Evolutionary conservation across 768 basidiomycete species (phyloP), one percentile per base, ranked within the genome.

Genomic region (Chalciporus chontae): DNA sequence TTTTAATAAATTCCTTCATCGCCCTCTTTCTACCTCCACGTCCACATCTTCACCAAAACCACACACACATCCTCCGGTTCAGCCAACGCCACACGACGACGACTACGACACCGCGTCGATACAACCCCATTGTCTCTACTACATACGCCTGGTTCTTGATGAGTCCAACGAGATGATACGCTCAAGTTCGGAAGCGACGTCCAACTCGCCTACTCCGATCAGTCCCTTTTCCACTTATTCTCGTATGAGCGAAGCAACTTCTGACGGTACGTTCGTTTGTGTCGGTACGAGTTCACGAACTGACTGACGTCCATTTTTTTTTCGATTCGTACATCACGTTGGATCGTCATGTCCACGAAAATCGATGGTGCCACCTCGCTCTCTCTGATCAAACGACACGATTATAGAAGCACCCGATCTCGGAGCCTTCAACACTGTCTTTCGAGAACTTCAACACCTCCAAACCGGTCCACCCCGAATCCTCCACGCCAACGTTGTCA

Each of bases 321-420:
- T 18, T 21, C 21, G 4, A 40, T 45, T 17, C 19, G 6, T 3
- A 36, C 34, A 4, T 34, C 13, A 11, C 15, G 13, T 32, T 36
- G 49, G 59, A 51, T 31, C 19, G 17, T 52, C 46, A 61, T 57
- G 42, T 57, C 52, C 50, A 51, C 36, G 2, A 21, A 37, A 43
- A 19, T 24, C 43, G 32, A 41, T n/a, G n/a, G n/a, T n/a, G n/a
- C n/a, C n/a, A n/a, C n/a, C n/a, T n/a, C n/a, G n/a, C n/a, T n/a
- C n/a, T n/a, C n/a, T n/a, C n/a, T n/a, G n/a, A n/a, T n/a, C n/a
- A n/a, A n/a, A n/a, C n/a, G n/a, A n/a, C n/a, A n/a, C n/a, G n/a
- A n/a, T n/a, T n/a, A n/a, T n/a, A 80, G 78, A 87, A 63, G 76
- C 78, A 51, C 86, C 86, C 38, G 85, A 87, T 66, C 74, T 89